These are phyloP conservation scores for Annona cherimola DNA, from an alignment of 164 flowering plant species.

Conservation along the genomic window DNA sequence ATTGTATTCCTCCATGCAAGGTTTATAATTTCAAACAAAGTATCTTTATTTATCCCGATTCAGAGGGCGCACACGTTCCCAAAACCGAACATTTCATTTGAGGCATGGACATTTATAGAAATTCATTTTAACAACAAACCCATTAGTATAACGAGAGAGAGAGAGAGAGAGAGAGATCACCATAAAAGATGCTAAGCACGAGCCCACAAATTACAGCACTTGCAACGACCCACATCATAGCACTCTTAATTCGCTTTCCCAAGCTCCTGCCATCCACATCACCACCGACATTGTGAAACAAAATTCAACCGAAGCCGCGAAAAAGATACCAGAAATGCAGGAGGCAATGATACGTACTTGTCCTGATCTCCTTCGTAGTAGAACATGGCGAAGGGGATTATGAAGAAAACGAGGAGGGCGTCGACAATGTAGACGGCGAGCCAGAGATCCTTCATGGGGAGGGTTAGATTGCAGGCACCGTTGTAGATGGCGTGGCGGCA, in stretches of 20 bases:
- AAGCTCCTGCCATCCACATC: slow-evolving; percentile 38
- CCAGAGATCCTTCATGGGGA: slow-evolving; percentile 98
- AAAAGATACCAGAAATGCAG: neutral
- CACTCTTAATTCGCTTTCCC: slow-evolving; percentile 54
- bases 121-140: neutral
- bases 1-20: too few species aligned
- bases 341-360: slow-evolving; percentile 41
- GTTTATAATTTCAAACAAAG: too few species aligned
- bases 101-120: neutral
- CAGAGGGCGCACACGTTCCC: neutral
- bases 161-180: slow-evolving; percentile 25
- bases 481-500: slow-evolving; percentile 85
- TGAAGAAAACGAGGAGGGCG: slow-evolving; percentile 85
- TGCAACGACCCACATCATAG: slow-evolving; percentile 47
- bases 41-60: too few species aligned
- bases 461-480: slow-evolving; percentile 86
- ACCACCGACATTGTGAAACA: neutral
- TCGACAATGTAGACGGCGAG: slow-evolving; percentile 80
- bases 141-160: neutral
- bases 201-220: slow-evolving; percentile 64
- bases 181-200: slow-evolving; percentile 61
- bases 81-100: neutral
- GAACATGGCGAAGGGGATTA: slow-evolving; percentile 97
- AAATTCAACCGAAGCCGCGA: neutral
- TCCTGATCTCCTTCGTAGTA: slow-evolving; percentile 98